Evolutionary conservation across 2,329 filamentous ascomycete genomes (phyloP), one percentile per base, ranked within the genome.

Genomic region (Colletotrichum zoysiae): DNA sequence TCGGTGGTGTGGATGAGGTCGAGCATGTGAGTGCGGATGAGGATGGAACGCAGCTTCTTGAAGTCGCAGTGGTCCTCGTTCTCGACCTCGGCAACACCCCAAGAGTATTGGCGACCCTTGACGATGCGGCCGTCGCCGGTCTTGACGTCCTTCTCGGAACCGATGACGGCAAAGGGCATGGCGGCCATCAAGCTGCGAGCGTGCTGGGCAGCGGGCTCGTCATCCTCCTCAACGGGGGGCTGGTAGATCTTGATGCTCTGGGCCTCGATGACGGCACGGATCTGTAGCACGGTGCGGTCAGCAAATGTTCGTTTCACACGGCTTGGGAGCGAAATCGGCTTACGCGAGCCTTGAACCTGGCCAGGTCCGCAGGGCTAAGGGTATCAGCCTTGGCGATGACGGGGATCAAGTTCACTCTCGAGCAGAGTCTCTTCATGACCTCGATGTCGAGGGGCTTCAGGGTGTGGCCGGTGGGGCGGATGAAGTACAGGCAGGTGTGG

Each of bases 1-100:
- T 99, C 96, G 77, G 96, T 99, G 75, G 97, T 99, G 88, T 99
- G 96, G 82, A 99, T 99, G 76, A 99, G 93, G 82, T 99, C 96
- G 79, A 99, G 91, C 96, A 99, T 99, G 88, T 99, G 96, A 62
- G 95, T 98, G 84, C 96, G 94, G 87, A 99, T 98, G 77, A 99
- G 89, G 79, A 99, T 98, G 60, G 95, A 97, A 79, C 96, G 95
- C 75, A 99, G 93, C 89, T 99, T 99, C 93, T 99, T 99, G 89
- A 99, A 99, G 85, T 99, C 96, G 86, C 96, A 99, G 89, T 99
- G 96, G 82, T 99, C 96, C 86, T 99, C 96, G 82, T 99, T 99
- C 89, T 99, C 96, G 64, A 99, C 96, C 85, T 99, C 96, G 74
- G 96, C 96, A 78, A 99, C 96, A 88, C 96, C 96, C 96, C 96